Evolutionary conservation across 2,329 filamentous ascomycete species (phyloP), one percentile per base, ranked within the genome.

Genomic region (Gnomoniopsis sp.): DNA sequence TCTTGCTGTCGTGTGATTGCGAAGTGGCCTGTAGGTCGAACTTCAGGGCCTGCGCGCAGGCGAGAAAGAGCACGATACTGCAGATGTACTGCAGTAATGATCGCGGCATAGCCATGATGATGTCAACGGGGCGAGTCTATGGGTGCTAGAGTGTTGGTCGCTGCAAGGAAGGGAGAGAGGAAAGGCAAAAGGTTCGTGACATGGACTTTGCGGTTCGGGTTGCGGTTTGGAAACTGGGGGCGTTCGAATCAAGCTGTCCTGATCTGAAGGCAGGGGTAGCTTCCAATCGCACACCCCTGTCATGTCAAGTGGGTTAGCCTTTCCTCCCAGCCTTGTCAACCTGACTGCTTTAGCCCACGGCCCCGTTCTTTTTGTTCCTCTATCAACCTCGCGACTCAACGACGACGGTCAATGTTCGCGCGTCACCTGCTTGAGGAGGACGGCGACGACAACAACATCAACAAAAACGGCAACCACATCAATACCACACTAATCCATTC

Each of bases 1-100:
- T 85, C 69, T 82, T 86, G 62, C 79, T 79, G 68, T 88, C 86
- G 72, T 84, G 79, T 56, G 59, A 61, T 59, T 77, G 74, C 54
- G 78, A 75, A 65, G 87, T 83, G 48, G 92, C 91, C 68, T 85
- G 77, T 62, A 99, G 85, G 70, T 99, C 95, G 82, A 99, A 97
- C 80, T 96, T 97, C 69, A 99, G 86, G 60, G 92, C 92, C 65
- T 81, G 75, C 64, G 79, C 77, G 65, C 77, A 77, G 60, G 78
- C 76, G 64, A 81, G 74, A 59, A 87, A 73, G 58, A 87, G 73
- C 64, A 86, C 72, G 53, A 87, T 69, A 73, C 81, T 78, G 77
- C 80, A 85, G 72, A 86, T 68, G 69, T 78, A 79, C 73, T 80
- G 83, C 77, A 87, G 77, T 68, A 85, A 69, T 63, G 78, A 79